Evolutionary conservation across 441 rosid species (phyloP).

Genomic region (Geranium incanum): DNA sequence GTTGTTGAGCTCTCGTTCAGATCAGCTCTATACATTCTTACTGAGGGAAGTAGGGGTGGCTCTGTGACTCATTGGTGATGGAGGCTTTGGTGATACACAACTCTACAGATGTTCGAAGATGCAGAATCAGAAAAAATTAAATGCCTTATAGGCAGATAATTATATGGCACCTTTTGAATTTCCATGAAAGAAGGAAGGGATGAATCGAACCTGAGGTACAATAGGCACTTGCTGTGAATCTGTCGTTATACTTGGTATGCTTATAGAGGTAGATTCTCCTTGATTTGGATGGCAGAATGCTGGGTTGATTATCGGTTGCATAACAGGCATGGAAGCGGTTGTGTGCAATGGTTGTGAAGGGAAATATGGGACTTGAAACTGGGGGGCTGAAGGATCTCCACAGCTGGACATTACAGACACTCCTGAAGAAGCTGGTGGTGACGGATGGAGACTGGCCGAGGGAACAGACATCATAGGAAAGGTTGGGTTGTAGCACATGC

Average conservation of each 20-base stretch:
- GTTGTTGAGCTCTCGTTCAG: neutral
- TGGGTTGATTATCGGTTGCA: constrained; percentile 6
- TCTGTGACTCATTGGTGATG: neutral
- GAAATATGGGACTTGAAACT: neutral
- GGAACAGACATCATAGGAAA: constrained; percentile 3
- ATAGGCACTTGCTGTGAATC: neutral
- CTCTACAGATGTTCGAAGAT: neutral
- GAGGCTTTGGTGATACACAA: neutral
- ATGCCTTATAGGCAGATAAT: neutral
- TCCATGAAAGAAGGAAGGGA: neutral
- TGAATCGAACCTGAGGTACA: neutral
- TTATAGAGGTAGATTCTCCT: constrained; percentile 1
- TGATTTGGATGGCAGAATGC: constrained; percentile 6
- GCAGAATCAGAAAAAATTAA: neutral
- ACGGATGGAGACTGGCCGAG: neutral
- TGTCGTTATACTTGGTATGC: neutral
- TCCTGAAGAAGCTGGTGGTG: constrained; percentile 6
- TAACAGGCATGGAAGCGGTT: constrained; percentile 5
- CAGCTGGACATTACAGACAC: constrained; percentile 3
- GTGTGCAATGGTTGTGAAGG: constrained; percentile 8
- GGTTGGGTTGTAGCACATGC: constrained; percentile 1
- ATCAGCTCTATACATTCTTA: neutral
- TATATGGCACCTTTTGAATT: neutral
- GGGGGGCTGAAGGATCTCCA: constrained; percentile 1
- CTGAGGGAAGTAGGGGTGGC: neutral